Evolutionary conservation across 2,329 filamentous ascomycete species (phyloP), one percentile per base, ranked within the genome.

Genomic region (Orbilia ellipsospora): DNA sequence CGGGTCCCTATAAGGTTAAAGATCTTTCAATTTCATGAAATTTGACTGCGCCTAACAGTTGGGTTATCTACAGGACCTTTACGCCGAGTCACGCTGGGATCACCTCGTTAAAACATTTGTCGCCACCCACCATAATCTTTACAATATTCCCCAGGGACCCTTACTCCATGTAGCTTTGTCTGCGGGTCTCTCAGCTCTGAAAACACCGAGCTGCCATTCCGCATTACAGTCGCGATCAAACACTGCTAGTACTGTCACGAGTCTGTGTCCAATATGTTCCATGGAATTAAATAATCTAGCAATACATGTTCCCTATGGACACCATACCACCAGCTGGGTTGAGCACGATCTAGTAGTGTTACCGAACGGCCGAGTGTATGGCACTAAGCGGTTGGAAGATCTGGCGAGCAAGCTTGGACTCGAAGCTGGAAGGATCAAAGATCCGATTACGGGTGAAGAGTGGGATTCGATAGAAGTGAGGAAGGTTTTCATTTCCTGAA

Each of bases 241-340:
- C 65, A 84, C 84, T 18, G 82, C 83, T n/a, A 85, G 84, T 28
- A 87, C 90, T 0, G 89, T 89, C 1, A 90, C 91, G 6, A 90
- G 89, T 57, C 89, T 98, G 50, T 99, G 95, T 80, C 95, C 95
- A 2, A 98, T 99, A 80, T 99, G 95, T 85, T 95, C 91, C 56
- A 95, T 91, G 0, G 95, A 99, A 83, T 88, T 99, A 67, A 98
- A 98, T 82, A 92, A 94, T 80, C 87, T 99, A 40, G 94, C 95
- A 1, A 87, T 90, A 61, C 90, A 90, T 79, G 92, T 99, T 52
- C 95, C 95, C 0, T 98, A 98, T 80, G 95, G 95, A 1, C 92
- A 97, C 80, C 95, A 99, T 82, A 94, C 91, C 31, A 96, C 96
- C 85, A 97, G 93, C 81, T 92, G 93, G 77, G 92, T 98, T 31